Conservation (phyloP, 139 green algal species). For the Micromonas commoda region DNA sequence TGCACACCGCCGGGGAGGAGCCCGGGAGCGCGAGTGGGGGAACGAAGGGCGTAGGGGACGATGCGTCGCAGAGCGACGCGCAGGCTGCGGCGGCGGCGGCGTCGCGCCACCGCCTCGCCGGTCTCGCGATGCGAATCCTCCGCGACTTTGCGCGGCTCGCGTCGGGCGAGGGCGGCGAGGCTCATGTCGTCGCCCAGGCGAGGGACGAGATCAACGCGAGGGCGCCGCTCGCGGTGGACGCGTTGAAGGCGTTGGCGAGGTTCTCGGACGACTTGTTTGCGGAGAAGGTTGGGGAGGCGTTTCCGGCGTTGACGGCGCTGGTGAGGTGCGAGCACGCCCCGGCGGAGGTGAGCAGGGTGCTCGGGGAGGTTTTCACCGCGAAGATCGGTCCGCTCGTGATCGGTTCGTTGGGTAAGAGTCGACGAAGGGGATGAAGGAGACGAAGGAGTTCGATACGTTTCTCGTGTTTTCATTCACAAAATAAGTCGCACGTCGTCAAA, state of each 20-base stretch:
- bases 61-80: background rate
- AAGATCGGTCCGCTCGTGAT: constrained; percentile 55
- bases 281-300: constrained; percentile 65
- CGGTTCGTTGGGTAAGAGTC: background rate
- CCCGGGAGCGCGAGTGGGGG: background rate
- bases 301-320: constrained; percentile 75
- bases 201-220: background rate
- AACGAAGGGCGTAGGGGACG: background rate
- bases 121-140: background rate
- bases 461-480: no score
- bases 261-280: constrained; percentile 56
- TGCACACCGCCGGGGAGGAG: constrained; percentile 31
- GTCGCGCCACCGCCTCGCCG: background rate
- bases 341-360: constrained; percentile 71
- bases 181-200: background rate
- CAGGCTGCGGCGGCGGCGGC: no score
- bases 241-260: constrained; percentile 56
- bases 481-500: no score
- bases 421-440: background rate
- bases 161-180: no score
- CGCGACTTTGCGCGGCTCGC: background rate
- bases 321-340: constrained; percentile 73
- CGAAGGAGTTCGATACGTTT: no score
- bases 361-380: constrained; percentile 70
- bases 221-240: constrained; percentile 43